Base-by-base conservation (phyloP, 768 basidiomycete genomes). In the Cyathus striatus region DNA sequence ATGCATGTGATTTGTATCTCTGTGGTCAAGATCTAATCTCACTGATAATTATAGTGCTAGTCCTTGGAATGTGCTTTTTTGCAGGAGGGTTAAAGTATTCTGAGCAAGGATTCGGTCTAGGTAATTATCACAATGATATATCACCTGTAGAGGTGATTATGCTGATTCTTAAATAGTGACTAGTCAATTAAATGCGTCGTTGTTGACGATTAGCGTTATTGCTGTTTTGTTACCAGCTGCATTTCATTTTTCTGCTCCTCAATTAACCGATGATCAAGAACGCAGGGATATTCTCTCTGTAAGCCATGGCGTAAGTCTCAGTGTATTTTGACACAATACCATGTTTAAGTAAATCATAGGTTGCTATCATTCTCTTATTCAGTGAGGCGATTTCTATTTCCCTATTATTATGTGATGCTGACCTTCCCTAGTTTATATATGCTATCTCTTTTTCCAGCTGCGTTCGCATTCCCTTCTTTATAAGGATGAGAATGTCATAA, bases 1-100 rank as follows among this genome's bases (percentile, higher is more conserved):
- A 32, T 20, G 6, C 6, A n/a, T 23, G 6, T 18, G 10, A 10
- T 34, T 24, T 6, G 13, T 30, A 13, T 23, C 23, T 23, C 24
- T 22, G 13, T 40, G 2, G 24, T 5, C 41, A 38, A 33, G n/a
- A n/a, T n/a, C n/a, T n/a, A n/a, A n/a, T n/a, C n/a, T n/a, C n/a
- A n/a, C n/a, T n/a, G 23, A 36, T 14, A 37, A 16, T 16, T 27
- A 17, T 36, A 90, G 87, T 93, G 2, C 76, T 93, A 30, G 88
- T 92, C 14, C 74, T 91, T 9, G 90, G 90, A 14, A 78, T 91
- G 61, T 88, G 86, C 51, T 88, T 90, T 63, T 85, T 91, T 48
- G 89, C 87, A 1, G 88, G 89, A 12, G 88, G 88, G 0, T 54
- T 81, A 48, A 73, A 76, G 12, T 90, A 83, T 50, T 79, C 83